phyloP scores from a whole-genome alignment of 306 rosid genomes.

The Acmispon strigosus region DNA sequence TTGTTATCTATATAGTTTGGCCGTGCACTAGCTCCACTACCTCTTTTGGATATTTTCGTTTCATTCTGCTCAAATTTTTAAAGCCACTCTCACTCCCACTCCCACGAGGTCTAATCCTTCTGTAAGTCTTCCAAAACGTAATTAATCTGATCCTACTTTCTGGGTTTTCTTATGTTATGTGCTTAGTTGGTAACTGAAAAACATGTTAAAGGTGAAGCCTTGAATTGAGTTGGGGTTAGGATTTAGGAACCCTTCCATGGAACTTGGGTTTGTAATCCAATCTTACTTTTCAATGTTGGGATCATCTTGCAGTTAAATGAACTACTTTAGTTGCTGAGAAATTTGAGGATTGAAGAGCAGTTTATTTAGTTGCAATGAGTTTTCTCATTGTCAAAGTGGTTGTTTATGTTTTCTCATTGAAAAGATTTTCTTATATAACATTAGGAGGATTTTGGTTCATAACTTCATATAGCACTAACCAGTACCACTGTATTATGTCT shows the following conservation, averaged over 20 bases:
- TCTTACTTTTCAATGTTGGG: background rate
- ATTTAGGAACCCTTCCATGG: background rate
- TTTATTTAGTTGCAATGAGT: background rate
- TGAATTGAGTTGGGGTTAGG: background rate
- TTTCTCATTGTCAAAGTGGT: background rate
- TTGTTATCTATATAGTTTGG: slow-evolving; percentile 25
- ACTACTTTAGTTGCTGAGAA: background rate
- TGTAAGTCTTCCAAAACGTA: slow-evolving; percentile 30
- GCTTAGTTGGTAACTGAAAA: background rate
- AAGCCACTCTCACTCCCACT: background rate
- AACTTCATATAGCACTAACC: background rate
- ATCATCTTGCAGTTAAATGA: background rate
- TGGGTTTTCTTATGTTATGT: slow-evolving; percentile 6
- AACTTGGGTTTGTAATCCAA: background rate
- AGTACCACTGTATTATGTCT: background rate
- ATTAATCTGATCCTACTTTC: background rate
- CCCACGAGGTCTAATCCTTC: background rate
- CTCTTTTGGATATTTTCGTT: slow-evolving; percentile 5
- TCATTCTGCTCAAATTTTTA: background rate
- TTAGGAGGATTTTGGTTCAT: background rate
- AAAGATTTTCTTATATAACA: background rate
- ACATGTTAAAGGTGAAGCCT: background rate
- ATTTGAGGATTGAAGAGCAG: background rate
- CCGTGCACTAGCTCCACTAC: background rate
- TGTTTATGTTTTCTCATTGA: background rate